Conservation (phyloP, 1,139 yeast species). For the Yamadazyma jaroonii region DNA sequence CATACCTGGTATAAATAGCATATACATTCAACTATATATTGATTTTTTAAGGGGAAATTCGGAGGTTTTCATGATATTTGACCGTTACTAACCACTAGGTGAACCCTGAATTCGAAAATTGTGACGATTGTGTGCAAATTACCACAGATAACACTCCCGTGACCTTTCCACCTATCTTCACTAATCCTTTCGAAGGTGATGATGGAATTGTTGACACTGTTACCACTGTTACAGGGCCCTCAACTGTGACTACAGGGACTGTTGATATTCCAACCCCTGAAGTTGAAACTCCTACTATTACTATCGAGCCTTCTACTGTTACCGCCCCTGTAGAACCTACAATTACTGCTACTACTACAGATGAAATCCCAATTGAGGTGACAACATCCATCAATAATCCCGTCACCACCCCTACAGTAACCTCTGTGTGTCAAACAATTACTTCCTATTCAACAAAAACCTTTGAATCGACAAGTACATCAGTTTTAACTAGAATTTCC, state of each 20-base stretch:
- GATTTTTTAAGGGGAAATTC: no score
- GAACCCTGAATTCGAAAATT: constrained; percentile 22
- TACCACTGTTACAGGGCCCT: background rate
- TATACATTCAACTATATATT: no score
- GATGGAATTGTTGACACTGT: background rate
- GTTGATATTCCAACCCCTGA: background rate
- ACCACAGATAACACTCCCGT: constrained; percentile 23
- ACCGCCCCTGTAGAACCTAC: background rate
- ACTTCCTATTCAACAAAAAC: background rate
- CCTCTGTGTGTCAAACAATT: background rate
- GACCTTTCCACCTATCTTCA: constrained; percentile 20
- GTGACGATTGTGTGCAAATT: constrained; percentile 22
- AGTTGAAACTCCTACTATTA: no score
- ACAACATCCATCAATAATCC: no score
- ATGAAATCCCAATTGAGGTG: no score
- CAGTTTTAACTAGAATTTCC: background rate
- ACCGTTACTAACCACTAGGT: constrained; percentile 13
- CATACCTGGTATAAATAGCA: background rate
- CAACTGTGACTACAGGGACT: background rate
- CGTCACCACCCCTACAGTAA: background rate
- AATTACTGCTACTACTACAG: constrained; percentile 2
- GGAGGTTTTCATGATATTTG: no score
- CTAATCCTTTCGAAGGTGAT: constrained; percentile 3
- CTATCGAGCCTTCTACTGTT: background rate
- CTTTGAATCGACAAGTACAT: background rate